A percentile compares a stretch with the other conserved stretches of the same genome.
Conservation (phyloP, 2,329 filamentous ascomycete species). For the Hypoxylon sp. region DNA sequence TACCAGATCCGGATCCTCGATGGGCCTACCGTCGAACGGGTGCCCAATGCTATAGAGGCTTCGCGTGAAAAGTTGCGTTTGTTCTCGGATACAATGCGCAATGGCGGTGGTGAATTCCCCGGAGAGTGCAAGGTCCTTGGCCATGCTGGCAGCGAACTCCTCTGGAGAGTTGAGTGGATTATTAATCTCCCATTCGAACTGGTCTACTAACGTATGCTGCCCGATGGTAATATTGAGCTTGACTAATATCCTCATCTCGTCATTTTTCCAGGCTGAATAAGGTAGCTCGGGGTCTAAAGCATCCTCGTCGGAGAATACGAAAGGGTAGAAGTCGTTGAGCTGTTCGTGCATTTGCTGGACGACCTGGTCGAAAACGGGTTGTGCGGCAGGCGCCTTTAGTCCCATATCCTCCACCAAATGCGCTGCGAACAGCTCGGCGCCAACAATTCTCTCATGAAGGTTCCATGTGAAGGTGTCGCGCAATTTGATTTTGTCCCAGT, state of each 20-base stretch:
- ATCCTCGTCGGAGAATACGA: constrained; percentile 90
- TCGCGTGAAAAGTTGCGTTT: constrained; percentile 92
- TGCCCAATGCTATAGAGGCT: constrained; percentile 94
- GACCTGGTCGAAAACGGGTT: constrained; percentile 73
- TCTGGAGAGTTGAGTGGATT: constrained; percentile 94
- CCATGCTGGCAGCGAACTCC: constrained; percentile 91
- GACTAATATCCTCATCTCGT: constrained; percentile 96
- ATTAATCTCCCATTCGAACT: constrained; percentile 99
- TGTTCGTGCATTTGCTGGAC: constrained; percentile 85
- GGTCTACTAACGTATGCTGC: constrained; percentile 91
- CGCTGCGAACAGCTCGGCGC: constrained; percentile 84
- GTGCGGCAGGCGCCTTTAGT: constrained; percentile 76
- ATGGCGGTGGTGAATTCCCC: constrained; percentile 98
- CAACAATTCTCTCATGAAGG: constrained; percentile 87
- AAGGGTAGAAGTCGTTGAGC: constrained; percentile 92
- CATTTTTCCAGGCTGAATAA: constrained; percentile 96
- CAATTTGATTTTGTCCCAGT: constrained; percentile 94
- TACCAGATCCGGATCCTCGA: constrained; percentile 92
- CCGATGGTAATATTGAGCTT: constrained; percentile 99
- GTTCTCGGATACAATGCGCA: constrained; percentile 96
- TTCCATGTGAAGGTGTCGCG: constrained; percentile 99
- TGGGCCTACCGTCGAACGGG: constrained; percentile 91
- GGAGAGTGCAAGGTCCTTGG: constrained; percentile 87
- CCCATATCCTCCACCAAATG: constrained; percentile 94
- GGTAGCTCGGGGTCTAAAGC: constrained; percentile 89